Percentiles rank a stretch among this genome's conserved stretches.
phyloP scores from a whole-genome alignment of 1,284 basidiomycete genomes.

The Apiotrichum siamense region DNA sequence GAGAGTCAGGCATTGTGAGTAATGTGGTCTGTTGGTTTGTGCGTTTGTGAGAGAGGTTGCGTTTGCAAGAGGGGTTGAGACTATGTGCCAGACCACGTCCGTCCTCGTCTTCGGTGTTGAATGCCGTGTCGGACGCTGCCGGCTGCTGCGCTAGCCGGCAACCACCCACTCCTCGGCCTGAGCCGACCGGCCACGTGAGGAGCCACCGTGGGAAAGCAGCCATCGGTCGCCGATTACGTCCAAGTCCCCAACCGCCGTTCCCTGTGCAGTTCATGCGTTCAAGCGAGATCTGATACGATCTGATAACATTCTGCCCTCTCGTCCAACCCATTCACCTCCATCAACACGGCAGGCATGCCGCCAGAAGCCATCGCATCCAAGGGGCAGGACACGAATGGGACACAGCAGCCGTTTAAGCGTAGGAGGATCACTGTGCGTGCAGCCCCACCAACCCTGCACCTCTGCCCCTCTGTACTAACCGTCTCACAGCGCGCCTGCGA shows the following conservation, averaged over 20 bases:
- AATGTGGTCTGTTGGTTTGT: not conserved
- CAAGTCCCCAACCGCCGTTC: no score
- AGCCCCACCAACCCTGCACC: not conserved
- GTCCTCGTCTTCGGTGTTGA: not conserved
- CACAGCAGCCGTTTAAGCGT: slow-evolving; percentile 17
- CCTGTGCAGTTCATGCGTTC: no score
- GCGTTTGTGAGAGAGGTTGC: not conserved
- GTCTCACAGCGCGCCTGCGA: slow-evolving; percentile 41
- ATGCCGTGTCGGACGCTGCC: no score
- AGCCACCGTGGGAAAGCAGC: not conserved
- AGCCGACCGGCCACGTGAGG: not conserved
- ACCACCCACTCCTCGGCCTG: no score
- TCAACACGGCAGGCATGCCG: not conserved
- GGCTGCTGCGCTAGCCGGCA: no score
- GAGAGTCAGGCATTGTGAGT: not conserved
- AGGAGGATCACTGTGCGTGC: slow-evolving; percentile 22
- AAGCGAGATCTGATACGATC: not conserved
- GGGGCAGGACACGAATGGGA: not conserved
- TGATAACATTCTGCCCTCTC: no score
- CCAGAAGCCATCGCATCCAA: no score
- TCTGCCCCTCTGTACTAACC: not conserved
- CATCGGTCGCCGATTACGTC: no score
- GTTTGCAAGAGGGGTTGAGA: not conserved
- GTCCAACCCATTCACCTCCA: no score
- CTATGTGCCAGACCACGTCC: not conserved